Percentiles rank a stretch among this genome's conserved stretches.
Conservation (phyloP, 148 eudicot species). For the Gaultheria prostrata region DNA sequence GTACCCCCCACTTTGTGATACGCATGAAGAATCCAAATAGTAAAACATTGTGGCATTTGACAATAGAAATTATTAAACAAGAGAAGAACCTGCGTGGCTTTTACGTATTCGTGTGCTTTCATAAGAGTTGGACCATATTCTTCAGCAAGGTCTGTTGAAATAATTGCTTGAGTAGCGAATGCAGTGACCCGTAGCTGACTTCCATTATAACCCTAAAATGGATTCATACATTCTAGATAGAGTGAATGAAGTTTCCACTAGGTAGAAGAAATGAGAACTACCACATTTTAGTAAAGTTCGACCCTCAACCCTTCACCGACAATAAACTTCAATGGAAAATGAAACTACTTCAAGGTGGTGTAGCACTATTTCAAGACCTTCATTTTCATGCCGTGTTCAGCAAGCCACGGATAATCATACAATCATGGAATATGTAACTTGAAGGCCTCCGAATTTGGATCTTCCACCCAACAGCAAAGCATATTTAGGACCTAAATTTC, state of each 20-base stretch:
- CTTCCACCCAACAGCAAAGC: conserved; percentile 99
- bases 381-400: conserved; percentile 99
- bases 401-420: conserved; percentile 87
- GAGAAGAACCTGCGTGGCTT: conserved; percentile 69
- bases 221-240: not conserved
- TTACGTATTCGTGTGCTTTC: conserved; percentile 71
- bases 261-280: not conserved
- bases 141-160: conserved; percentile 65
- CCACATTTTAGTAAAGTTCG: not conserved
- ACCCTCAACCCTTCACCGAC: not conserved
- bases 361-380: conserved; percentile 49
- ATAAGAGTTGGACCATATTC: conserved; percentile 63
- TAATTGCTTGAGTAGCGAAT: conserved; percentile 86
- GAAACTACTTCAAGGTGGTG: not conserved
- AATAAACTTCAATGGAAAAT: not conserved
- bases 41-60: not conserved
- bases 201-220: conserved; percentile 91
- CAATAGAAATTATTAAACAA: conserved; percentile 4
- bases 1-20: no score
- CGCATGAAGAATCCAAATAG: not conserved
- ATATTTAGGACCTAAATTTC: conserved; percentile 41
- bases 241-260: not conserved
- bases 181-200: conserved; percentile 93
- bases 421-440: conserved; percentile 94
- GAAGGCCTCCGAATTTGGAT: conserved; percentile 97